phyloP scores from a whole-genome alignment of 1,284 basidiomycete genomes.

The Chiua sp. region DNA sequence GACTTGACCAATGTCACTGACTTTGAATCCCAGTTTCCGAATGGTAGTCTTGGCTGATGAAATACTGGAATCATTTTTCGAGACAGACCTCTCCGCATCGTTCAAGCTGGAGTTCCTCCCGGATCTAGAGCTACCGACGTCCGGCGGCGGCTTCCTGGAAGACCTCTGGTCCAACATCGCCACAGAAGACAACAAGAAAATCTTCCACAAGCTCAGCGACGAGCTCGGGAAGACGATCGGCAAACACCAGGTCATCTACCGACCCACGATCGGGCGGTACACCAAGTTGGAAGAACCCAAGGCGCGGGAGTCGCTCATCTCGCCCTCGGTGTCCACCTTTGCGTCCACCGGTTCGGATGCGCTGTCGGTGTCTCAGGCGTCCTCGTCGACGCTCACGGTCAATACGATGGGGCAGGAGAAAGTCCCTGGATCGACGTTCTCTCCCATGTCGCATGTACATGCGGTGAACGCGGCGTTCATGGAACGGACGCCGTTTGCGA shows the following conservation, averaged over 20 bases:
- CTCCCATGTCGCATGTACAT: constrained; percentile 70
- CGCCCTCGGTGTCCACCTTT: constrained; percentile 56
- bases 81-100: constrained; percentile 84
- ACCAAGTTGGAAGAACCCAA: constrained; percentile 86
- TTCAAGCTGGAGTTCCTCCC: constrained; percentile 83
- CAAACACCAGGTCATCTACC: constrained; percentile 83
- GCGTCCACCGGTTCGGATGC: constrained; percentile 27
- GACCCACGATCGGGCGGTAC: constrained; percentile 86
- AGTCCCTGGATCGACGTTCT: constrained; percentile 37
- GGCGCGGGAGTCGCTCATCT: constrained; percentile 85
- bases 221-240: constrained; percentile 94
- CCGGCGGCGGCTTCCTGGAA: constrained; percentile 72
- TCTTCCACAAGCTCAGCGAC: constrained; percentile 88
- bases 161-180: constrained; percentile 90
- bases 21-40: constrained; percentile 71
- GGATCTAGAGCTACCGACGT: constrained; percentile 65
- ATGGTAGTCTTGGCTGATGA: constrained; percentile 98
- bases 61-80: constrained; percentile 94
- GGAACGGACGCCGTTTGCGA: constrained; percentile 92
- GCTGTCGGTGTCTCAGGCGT: constrained; percentile 33
- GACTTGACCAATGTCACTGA: constrained; percentile 13
- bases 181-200: constrained; percentile 86
- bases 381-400: constrained; percentile 49
- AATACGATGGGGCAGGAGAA: constrained; percentile 28
- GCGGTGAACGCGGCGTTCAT: constrained; percentile 85